Evolutionary conservation across 192 early-diverging fungal genomes (phyloP).

Genomic region (Backusella luteola): DNA sequence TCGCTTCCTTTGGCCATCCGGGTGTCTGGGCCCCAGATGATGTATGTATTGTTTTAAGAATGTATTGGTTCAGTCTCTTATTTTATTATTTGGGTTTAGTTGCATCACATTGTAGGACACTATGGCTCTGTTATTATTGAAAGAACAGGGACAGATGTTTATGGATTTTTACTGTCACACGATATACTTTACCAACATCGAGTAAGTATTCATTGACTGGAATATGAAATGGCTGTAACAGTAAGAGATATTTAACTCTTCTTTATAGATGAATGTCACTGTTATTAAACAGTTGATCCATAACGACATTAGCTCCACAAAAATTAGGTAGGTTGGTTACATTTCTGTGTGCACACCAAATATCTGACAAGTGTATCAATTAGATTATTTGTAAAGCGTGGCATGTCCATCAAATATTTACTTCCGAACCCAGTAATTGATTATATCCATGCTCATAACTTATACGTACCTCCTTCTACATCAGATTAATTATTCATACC

Average conservation of each 20-base stretch:
- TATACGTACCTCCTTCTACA: conserved; percentile 53
- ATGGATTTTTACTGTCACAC: conserved; percentile 88
- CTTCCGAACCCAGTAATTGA: conserved; percentile 90
- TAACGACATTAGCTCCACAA: conserved; percentile 98
- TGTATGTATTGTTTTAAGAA: conserved; percentile 50
- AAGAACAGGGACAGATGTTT: conserved; percentile 92
- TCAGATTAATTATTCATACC: background rate
- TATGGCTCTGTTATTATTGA: conserved; percentile 97
- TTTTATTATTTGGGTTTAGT: background rate
- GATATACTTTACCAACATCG: conserved; percentile 89
- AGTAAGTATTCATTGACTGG: conserved; percentile 38
- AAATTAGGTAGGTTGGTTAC: conserved; percentile 64
- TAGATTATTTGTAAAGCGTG: conserved; percentile 84
- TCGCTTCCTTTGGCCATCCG: conserved; percentile 92
- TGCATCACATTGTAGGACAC: conserved; percentile 83
- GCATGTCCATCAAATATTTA: conserved; percentile 95
- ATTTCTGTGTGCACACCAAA: background rate
- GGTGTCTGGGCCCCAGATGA: conserved; percentile 88
- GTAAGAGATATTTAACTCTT: background rate
- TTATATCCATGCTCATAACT: conserved; percentile 78
- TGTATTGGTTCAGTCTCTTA: background rate
- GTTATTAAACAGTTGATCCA: conserved; percentile 96
- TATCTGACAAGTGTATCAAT: background rate
- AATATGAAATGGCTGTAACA: background rate
- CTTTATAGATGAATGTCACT: conserved; percentile 76